phyloP scores from a whole-genome alignment of 2,329 filamentous ascomycete species.

The Penicillium sp. region DNA sequence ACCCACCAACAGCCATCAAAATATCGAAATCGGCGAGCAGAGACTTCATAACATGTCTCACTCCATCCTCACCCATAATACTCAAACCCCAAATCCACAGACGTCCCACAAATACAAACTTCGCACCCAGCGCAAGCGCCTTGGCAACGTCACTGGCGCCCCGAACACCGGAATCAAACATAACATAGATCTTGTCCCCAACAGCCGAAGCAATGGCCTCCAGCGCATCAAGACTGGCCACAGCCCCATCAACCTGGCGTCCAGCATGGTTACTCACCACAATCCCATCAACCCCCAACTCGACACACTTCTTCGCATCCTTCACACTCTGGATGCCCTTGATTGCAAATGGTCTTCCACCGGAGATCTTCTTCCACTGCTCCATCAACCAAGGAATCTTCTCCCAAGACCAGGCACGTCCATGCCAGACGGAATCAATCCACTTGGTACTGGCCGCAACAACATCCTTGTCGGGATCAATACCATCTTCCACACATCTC shows the following conservation, averaged over 20 bases:
- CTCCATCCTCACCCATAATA: constrained; percentile 58
- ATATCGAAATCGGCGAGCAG: constrained; percentile 61
- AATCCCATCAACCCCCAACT: constrained; percentile 61
- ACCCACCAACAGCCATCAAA: constrained; percentile 56
- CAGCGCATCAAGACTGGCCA: constrained; percentile 56
- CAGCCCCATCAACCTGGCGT: constrained; percentile 58
- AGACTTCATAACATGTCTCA: constrained; percentile 59
- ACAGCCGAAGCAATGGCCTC: constrained; percentile 55
- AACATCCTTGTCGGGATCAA: constrained; percentile 51
- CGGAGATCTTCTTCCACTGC: constrained; percentile 52
- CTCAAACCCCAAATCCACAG: constrained; percentile 58
- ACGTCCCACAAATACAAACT: constrained; percentile 59
- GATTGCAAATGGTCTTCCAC: constrained; percentile 56
- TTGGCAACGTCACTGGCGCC: constrained; percentile 57
- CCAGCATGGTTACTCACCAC: constrained; percentile 69
- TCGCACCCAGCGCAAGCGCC: constrained; percentile 57
- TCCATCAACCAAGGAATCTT: constrained; percentile 62
- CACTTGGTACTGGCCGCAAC: constrained; percentile 56
- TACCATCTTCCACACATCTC: constrained; percentile 48
- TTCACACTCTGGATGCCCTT: constrained; percentile 66
- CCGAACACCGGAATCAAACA: constrained; percentile 58
- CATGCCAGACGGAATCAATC: constrained; percentile 64
- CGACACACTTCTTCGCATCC: constrained; percentile 59
- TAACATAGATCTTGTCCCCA: constrained; percentile 50
- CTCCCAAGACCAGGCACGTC: constrained; percentile 59